phyloP scores from a whole-genome alignment of 139 green algal genomes.

The Ettlia oleoabundans region DNA sequence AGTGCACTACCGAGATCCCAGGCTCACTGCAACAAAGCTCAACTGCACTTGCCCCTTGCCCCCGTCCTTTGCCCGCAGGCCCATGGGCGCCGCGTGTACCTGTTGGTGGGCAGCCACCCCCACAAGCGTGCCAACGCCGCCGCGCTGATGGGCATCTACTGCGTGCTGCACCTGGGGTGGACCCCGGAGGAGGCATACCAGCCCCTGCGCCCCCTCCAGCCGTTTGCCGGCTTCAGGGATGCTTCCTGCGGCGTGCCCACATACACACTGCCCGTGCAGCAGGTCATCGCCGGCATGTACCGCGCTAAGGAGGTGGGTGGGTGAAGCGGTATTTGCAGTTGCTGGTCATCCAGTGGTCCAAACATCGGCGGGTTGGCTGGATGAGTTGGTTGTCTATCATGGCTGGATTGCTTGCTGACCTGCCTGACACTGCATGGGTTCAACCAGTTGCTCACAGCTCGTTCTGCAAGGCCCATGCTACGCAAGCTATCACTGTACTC shows the following conservation, averaged over 20 bases:
- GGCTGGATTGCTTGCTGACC: too few relatives aligned
- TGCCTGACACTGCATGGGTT: too few relatives aligned
- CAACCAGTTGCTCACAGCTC: too few relatives aligned
- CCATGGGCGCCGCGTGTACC: conserved; percentile 51
- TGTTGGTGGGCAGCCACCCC: conserved; percentile 66
- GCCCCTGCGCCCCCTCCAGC: conserved; percentile 65
- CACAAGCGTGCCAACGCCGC: conserved; percentile 84
- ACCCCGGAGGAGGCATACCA: conserved; percentile 76
- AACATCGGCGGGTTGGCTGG: too few relatives aligned
- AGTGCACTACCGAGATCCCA: too few relatives aligned
- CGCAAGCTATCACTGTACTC: too few relatives aligned
- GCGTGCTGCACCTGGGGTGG: conserved; percentile 73
- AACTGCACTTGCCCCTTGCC: not conserved
- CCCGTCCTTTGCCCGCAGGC: not conserved
- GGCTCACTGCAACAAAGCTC: not conserved
- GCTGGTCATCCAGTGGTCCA: too few relatives aligned
- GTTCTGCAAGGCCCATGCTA: too few relatives aligned
- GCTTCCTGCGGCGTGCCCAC: conserved; percentile 80
- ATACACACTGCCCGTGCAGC: conserved; percentile 82
- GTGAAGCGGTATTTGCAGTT: not conserved
- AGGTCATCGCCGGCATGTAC: conserved; percentile 76
- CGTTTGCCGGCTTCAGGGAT: conserved; percentile 86
- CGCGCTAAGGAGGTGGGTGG: conserved; percentile 66
- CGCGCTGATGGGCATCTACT: conserved; percentile 83
- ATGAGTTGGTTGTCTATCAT: too few relatives aligned